Conservation (phyloP, 495 filamentous ascomycete species). For the Parachaetomium inaequale region DNA sequence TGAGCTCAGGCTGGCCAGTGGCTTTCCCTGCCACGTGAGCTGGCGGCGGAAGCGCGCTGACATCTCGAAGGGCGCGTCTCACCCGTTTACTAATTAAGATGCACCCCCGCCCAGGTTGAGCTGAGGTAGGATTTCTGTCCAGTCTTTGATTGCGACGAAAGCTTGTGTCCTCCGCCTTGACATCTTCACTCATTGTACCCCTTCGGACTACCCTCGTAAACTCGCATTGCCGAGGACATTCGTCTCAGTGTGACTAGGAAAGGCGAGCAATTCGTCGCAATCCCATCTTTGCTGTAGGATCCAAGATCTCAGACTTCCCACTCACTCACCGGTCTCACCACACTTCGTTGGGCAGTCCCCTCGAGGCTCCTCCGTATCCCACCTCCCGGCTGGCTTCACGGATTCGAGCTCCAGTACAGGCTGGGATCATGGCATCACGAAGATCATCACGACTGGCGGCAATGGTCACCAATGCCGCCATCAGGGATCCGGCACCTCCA, state of each 20-base stretch:
- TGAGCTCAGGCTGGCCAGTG: not conserved
- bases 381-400: not conserved
- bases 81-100: not conserved
- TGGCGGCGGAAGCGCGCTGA: constrained; percentile 27
- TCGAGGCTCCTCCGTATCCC: not conserved
- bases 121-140: not conserved
- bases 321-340: too few species aligned
- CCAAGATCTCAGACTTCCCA: not conserved
- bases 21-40: constrained; percentile 22
- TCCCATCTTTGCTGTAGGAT: not conserved
- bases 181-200: not conserved
- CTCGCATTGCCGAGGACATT: not conserved
- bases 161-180: not conserved
- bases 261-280: too few species aligned
- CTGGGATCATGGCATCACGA: constrained; percentile 51
- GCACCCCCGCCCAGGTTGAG: too few species aligned
- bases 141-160: not conserved
- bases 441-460: constrained; percentile 57
- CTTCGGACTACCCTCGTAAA: not conserved
- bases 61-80: constrained; percentile 24
- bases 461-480: constrained; percentile 27
- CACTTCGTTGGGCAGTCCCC: too few species aligned
- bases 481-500: constrained; percentile 18
- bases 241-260: too few species aligned
- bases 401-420: not conserved